These are phyloP conservation scores for Beauveria brongniartii DNA, from an alignment of 2,329 filamentous ascomycete species.

Conservation along the genomic window DNA sequence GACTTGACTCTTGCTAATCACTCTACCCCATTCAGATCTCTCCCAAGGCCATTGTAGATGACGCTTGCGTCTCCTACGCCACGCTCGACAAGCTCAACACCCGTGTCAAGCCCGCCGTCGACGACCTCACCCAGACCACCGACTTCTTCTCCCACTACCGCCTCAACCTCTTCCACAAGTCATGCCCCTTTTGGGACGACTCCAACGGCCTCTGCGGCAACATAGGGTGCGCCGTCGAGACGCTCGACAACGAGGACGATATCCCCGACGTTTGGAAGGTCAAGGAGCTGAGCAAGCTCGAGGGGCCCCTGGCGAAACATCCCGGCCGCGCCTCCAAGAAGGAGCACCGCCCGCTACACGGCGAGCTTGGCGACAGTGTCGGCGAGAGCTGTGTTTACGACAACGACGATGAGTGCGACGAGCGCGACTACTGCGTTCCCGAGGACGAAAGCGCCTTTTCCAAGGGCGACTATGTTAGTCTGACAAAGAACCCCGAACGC, in stretches of 20 bases:
- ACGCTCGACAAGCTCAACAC: slow-evolving; percentile 80
- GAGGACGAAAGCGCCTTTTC: slow-evolving; percentile 81
- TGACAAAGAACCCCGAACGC: slow-evolving; percentile 86
- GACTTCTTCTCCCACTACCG: slow-evolving; percentile 99
- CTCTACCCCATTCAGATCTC: slow-evolving; percentile 58
- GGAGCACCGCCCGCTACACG: slow-evolving; percentile 69
- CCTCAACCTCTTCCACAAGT: slow-evolving; percentile 87
- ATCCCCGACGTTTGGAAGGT: slow-evolving; percentile 88
- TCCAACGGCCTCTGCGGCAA: slow-evolving; percentile 93
- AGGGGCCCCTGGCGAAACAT: slow-evolving; percentile 85
- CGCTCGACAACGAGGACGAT: slow-evolving; percentile 89
- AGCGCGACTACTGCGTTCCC: slow-evolving; percentile 91
- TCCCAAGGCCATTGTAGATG: slow-evolving; percentile 78
- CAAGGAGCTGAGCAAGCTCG: slow-evolving; percentile 82
- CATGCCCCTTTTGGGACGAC: slow-evolving; percentile 94
- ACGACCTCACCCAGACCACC: slow-evolving; percentile 75
- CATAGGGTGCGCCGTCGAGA: slow-evolving; percentile 91
- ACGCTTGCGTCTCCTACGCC: slow-evolving; percentile 89
- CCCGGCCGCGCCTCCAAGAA: slow-evolving; percentile 67
- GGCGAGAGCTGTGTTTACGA: slow-evolving; percentile 96
- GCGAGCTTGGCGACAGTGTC: slow-evolving; percentile 74
- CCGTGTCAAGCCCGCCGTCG: slow-evolving; percentile 65
- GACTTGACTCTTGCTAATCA: slow-evolving; percentile 29
- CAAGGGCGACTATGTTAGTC: slow-evolving; percentile 93
- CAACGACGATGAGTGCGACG: slow-evolving; percentile 94